A percentile compares a stretch with the other conserved stretches of the same genome.
Conservation (phyloP, 768 basidiomycete genomes). For the Postia placenta region DNA sequence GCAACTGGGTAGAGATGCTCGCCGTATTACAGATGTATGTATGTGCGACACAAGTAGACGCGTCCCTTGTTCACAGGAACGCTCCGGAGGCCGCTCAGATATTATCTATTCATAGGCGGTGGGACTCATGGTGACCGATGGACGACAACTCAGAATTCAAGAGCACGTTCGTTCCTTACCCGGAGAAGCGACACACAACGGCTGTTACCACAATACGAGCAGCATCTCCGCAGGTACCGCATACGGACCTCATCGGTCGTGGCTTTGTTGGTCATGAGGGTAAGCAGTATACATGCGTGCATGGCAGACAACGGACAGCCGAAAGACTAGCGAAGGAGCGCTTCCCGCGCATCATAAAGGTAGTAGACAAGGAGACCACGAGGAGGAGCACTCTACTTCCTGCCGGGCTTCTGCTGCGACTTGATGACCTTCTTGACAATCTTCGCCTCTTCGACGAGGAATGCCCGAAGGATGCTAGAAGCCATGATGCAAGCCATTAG, state of each 20-base stretch:
- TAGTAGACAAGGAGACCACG: neutral
- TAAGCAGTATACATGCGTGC: constrained; percentile 24
- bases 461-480: constrained; percentile 89
- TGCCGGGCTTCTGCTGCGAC: constrained; percentile 56
- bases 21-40: no score
- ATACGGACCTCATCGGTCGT: constrained; percentile 24
- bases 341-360: constrained; percentile 1
- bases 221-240: constrained; percentile 9
- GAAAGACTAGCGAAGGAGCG: constrained; percentile 9
- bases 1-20: no score
- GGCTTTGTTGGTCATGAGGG: constrained; percentile 21
- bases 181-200: no score
- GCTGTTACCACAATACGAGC: no score
- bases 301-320: constrained; percentile 17
- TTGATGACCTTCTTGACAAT: constrained; percentile 99
- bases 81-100: no score
- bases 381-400: constrained; percentile 17
- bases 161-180: no score
- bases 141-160: no score
- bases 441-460: constrained; percentile 99
- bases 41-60: no score
- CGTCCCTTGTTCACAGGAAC: no score
- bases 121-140: no score
- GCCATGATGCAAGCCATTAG: neutral
- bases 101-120: no score